Evolutionary conservation across 2,329 filamentous ascomycete species (phyloP).

Genomic region (Claviceps purpurea): DNA sequence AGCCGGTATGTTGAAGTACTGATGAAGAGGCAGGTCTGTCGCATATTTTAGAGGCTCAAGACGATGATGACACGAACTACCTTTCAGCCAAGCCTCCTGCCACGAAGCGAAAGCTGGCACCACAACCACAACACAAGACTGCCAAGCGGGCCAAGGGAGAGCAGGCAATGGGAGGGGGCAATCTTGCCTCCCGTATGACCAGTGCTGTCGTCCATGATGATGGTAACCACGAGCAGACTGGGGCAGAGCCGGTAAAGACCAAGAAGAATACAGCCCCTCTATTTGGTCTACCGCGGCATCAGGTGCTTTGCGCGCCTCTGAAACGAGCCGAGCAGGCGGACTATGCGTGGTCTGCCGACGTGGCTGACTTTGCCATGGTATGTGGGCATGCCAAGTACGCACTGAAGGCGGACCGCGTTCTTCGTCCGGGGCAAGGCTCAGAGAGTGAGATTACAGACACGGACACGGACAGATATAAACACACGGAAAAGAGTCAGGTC

Average conservation of each 20-base stretch:
- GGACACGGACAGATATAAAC: background rate
- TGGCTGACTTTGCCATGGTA: conserved; percentile 12
- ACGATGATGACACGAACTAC: conserved; percentile 4
- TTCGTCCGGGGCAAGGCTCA: background rate
- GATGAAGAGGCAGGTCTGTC: background rate
- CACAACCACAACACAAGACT: conserved; percentile 5
- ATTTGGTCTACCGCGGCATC: conserved; percentile 11
- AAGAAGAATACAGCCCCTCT: conserved; percentile 7
- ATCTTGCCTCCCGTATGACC: background rate
- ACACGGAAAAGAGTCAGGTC: background rate
- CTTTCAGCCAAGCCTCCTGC: background rate
- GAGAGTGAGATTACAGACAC: too few relatives aligned
- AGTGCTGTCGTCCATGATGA: background rate
- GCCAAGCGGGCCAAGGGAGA: background rate
- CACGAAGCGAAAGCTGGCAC: conserved; percentile 1
- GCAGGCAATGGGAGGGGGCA: background rate
- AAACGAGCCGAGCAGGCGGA: conserved; percentile 4
- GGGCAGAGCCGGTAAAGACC: conserved; percentile 3
- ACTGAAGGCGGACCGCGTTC: conserved; percentile 9
- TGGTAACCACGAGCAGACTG: background rate
- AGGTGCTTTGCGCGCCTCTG: conserved; percentile 5
- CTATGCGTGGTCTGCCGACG: conserved; percentile 15
- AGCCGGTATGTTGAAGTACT: background rate
- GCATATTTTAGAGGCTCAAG: background rate
- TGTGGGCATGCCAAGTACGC: conserved; percentile 11